Conservation (phyloP, 73 alveolate genomes). For the Breviolum minutum region DNA sequence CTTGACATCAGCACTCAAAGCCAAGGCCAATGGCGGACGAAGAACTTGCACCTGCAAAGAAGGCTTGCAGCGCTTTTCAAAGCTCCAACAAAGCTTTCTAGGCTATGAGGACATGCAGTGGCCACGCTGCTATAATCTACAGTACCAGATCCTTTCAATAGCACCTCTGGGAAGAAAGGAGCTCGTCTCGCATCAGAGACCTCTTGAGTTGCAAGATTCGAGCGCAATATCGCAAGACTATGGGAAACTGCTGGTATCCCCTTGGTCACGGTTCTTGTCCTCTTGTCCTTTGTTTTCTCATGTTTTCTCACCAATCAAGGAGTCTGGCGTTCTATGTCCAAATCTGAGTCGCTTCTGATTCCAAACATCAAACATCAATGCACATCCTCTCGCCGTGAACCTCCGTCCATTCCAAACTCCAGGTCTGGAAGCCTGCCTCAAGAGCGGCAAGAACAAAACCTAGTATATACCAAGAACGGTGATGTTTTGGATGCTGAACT, state of each 20-base stretch:
- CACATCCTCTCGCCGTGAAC: not conserved
- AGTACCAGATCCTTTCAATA: not conserved
- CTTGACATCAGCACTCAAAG: not conserved
- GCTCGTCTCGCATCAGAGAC: not conserved
- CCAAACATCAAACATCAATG: not conserved
- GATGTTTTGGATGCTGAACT: too few relatives aligned
- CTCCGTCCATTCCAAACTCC: constrained; percentile 26
- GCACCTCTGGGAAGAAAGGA: constrained; percentile 4
- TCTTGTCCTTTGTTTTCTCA: not conserved
- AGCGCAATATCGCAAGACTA: not conserved
- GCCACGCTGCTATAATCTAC: not conserved
- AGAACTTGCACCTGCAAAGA: not conserved
- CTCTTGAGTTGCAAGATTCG: not conserved
- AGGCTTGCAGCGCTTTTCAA: not conserved
- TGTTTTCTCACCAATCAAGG: not conserved
- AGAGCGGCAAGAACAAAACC: not conserved
- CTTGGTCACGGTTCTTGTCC: not conserved
- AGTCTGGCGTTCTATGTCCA: not conserved
- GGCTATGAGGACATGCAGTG: not conserved
- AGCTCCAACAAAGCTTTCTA: not conserved
- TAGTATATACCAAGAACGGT: not conserved
- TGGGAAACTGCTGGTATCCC: not conserved
- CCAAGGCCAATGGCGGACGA: not conserved
- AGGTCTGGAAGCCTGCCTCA: constrained; percentile 54
- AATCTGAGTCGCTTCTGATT: not conserved